A percentile compares a stretch with the other conserved stretches of the same genome.
These are phyloP conservation scores for Penicillium sp. DNA, from an alignment of 2,329 filamentous ascomycete genomes.

Conservation along the genomic window DNA sequence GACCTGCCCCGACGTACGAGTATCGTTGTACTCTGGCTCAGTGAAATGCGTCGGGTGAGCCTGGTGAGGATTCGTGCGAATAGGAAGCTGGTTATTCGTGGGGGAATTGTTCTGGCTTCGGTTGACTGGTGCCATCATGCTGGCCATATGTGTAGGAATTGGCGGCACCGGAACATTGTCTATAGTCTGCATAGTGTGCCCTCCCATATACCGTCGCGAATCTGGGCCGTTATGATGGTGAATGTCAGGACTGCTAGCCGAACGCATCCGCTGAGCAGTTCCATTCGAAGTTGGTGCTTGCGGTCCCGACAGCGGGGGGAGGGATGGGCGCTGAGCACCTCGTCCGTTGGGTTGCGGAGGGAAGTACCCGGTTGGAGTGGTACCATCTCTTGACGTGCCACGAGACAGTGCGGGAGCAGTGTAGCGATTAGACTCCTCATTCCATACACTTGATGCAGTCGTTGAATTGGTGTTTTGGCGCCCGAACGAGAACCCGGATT, in stretches of 20 bases:
- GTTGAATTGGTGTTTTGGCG: conserved; percentile 72
- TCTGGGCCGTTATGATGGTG: conserved; percentile 64
- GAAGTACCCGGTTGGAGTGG: conserved; percentile 67
- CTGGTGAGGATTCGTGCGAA: conserved; percentile 63
- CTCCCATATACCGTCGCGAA: conserved; percentile 57
- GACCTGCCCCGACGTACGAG: conserved; percentile 35
- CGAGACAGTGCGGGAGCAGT: conserved; percentile 87
- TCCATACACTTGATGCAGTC: conserved; percentile 57
- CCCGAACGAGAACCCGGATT: conserved; percentile 77
- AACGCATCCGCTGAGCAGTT: conserved; percentile 74
- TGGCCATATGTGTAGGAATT: conserved; percentile 73
- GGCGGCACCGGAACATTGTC: conserved; percentile 74
- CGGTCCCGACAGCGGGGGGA: conserved; percentile 70
- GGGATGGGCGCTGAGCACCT: conserved; percentile 71
- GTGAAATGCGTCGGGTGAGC: conserved; percentile 45
- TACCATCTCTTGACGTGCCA: conserved; percentile 77
- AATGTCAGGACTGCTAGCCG: conserved; percentile 95
- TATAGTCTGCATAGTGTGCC: conserved; percentile 59
- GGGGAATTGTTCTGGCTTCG: conserved; percentile 85
- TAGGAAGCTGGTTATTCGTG: conserved; percentile 66
- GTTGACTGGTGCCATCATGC: conserved; percentile 65
- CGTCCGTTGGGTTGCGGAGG: conserved; percentile 67
- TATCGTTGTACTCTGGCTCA: conserved; percentile 47
- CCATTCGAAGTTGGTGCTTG: conserved; percentile 57
- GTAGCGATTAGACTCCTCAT: conserved; percentile 78